phyloP scores from a whole-genome alignment of 2,329 filamentous ascomycete species.

The Lachnellula subtilissima region DNA sequence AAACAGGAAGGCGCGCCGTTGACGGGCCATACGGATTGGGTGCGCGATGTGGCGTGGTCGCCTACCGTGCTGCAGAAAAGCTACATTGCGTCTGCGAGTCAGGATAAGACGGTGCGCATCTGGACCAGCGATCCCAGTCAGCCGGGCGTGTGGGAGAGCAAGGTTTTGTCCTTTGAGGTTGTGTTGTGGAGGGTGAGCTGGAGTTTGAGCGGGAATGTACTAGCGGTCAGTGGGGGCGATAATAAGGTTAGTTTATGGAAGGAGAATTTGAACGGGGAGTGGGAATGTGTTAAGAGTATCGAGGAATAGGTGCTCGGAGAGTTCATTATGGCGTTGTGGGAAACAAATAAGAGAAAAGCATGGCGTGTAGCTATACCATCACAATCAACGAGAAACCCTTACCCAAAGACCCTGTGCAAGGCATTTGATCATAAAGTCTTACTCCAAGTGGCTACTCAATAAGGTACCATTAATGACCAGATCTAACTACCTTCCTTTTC shows the following conservation, averaged over 20 bases:
- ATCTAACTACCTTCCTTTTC: not conserved
- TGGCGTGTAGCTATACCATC: constrained; percentile 20
- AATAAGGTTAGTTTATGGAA: constrained; percentile 99
- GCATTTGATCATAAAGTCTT: constrained; percentile 6
- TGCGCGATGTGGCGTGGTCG: constrained; percentile 94
- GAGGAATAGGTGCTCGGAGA: constrained; percentile 59
- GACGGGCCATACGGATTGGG: constrained; percentile 88
- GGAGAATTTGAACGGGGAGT: constrained; percentile 93
- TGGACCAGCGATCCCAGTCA: constrained; percentile 76
- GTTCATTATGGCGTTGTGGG: constrained; percentile 4
- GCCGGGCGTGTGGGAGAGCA: constrained; percentile 74
- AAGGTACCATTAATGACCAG: not conserved
- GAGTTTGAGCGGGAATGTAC: constrained; percentile 93
- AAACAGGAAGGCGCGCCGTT: constrained; percentile 61
- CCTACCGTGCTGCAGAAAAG: constrained; percentile 92
- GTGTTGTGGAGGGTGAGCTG: constrained; percentile 96
- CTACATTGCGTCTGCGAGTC: constrained; percentile 91
- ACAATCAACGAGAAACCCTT: constrained; percentile 10
- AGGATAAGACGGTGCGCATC: constrained; percentile 96
- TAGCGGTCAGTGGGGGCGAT: constrained; percentile 88
- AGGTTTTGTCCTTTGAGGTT: constrained; percentile 80
- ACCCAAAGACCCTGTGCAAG: constrained; percentile 13
- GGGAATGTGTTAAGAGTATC: constrained; percentile 96
- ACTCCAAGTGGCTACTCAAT: not conserved
- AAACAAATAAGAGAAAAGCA: constrained; percentile 14